Conservation (phyloP, 2,329 filamentous ascomycete species). For the Dissoconium aciculare region DNA sequence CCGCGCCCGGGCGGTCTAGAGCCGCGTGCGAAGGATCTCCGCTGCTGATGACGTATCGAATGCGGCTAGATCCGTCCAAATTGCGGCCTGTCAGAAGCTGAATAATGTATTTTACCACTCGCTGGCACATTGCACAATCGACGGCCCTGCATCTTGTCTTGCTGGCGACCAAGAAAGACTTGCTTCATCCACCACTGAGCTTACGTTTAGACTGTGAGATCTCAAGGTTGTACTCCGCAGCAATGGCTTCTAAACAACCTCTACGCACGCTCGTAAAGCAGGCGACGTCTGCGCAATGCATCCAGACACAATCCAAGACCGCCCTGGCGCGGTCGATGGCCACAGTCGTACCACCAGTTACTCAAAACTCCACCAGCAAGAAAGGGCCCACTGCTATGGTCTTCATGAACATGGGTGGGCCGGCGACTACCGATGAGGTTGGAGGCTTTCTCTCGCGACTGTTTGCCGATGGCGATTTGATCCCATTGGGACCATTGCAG, state of each 20-base stretch:
- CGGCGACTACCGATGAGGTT: constrained; percentile 76
- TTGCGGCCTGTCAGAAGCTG: constrained; percentile 1
- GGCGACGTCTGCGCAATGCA: constrained; percentile 16
- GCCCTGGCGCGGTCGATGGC: constrained; percentile 28
- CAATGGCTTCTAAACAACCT: constrained; percentile 18
- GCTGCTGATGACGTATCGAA: too few relatives aligned
- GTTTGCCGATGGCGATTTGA: constrained; percentile 89
- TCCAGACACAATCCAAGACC: constrained; percentile 10
- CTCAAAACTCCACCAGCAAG: constrained; percentile 54
- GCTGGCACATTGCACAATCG: too few relatives aligned
- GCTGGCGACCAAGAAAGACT: too few relatives aligned
- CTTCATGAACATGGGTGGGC: constrained; percentile 97
- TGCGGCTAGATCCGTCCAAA: too few relatives aligned
- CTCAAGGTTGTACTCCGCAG: too few relatives aligned
- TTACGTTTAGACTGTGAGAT: too few relatives aligned
- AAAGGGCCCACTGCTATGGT: constrained; percentile 93
- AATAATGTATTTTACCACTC: too few relatives aligned
- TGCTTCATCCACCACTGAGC: too few relatives aligned
- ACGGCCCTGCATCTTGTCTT: too few relatives aligned
- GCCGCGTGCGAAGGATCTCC: too few relatives aligned
- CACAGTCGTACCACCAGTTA: constrained; percentile 59
- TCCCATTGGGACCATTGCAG: constrained; percentile 86
- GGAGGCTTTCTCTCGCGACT: constrained; percentile 77
- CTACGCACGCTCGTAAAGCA: constrained; percentile 19
- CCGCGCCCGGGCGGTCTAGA: too few relatives aligned